Conservation (phyloP, 345 rosid genomes). For the Boechera stricta region DNA sequence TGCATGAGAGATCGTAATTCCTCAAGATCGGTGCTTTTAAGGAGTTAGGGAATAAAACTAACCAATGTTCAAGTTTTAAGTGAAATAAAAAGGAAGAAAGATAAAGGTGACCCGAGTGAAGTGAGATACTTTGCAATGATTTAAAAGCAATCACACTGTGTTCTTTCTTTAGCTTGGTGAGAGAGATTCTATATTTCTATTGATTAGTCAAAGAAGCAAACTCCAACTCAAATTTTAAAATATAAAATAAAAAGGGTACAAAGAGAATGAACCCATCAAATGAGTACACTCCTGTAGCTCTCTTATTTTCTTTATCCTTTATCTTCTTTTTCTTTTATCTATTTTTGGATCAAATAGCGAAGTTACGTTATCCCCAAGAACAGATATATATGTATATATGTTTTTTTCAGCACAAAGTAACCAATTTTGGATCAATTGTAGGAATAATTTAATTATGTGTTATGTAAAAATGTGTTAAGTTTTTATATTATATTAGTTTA, state of each 20-base stretch:
- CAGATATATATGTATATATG: neutral
- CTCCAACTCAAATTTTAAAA: conserved; percentile 28
- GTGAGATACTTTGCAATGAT: conserved; percentile 66
- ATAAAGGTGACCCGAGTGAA: conserved; percentile 49
- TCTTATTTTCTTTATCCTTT: conserved; percentile 9
- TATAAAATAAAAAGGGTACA: conserved; percentile 25
- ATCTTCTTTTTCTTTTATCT: conserved; percentile 16
- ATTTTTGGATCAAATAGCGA: conserved; percentile 18
- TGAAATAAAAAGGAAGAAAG: conserved; percentile 39
- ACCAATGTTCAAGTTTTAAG: conserved; percentile 24
- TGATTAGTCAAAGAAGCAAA: conserved; percentile 41
- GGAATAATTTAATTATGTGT: too few species aligned
- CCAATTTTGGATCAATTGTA: neutral
- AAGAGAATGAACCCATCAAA: conserved; percentile 42
- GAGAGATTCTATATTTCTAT: conserved; percentile 27
- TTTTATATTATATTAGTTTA: neutral
- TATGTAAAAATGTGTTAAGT: neutral
- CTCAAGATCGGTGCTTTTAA: conserved; percentile 34
- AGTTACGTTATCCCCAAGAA: conserved; percentile 29
- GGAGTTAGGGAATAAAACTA: conserved; percentile 22
- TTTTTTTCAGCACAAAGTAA: too few species aligned
- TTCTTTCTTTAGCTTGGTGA: conserved; percentile 45
- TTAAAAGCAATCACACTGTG: conserved; percentile 55
- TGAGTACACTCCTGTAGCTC: conserved; percentile 35
- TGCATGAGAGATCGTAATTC: conserved; percentile 33